These are phyloP conservation scores for Scutellaria barbata DNA, from an alignment of 257 asterid genomes.

Conservation along the genomic window DNA sequence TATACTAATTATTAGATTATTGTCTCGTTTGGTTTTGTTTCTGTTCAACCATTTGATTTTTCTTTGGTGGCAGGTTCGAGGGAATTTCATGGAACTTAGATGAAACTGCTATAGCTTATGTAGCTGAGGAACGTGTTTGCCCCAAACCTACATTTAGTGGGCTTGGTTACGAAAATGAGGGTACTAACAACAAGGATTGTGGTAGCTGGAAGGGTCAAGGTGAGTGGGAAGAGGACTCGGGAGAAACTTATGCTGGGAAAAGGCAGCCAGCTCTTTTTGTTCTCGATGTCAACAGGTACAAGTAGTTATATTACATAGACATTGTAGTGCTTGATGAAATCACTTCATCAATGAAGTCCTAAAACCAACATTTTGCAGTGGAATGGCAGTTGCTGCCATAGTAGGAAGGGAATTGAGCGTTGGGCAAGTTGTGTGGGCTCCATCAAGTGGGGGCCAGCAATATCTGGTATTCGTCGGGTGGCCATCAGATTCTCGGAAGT, in stretches of 20 bases:
- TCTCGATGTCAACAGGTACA: slow-evolving; percentile 58
- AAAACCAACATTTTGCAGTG: slow-evolving; percentile 60
- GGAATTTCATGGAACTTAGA: slow-evolving; percentile 90
- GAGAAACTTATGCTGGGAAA: slow-evolving; percentile 88
- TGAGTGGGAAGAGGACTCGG: slow-evolving; percentile 96
- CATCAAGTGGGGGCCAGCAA: slow-evolving; percentile 46
- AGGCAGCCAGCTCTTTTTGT: slow-evolving; percentile 86
- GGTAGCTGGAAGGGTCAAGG: slow-evolving; percentile 90
- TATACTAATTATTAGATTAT: not conserved
- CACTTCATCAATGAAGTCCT: slow-evolving; percentile 18
- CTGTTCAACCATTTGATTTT: not conserved
- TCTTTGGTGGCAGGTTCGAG: slow-evolving; percentile 73
- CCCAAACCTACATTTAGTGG: slow-evolving; percentile 63
- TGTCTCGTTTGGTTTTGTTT: not conserved
- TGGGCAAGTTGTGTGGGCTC: slow-evolving; percentile 96
- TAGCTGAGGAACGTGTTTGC: slow-evolving; percentile 78
- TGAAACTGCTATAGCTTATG: slow-evolving; percentile 75
- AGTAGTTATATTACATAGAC: not conserved
- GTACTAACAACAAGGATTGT: slow-evolving; percentile 55
- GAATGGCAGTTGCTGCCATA: slow-evolving; percentile 59
- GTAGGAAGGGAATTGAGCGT: slow-evolving; percentile 66
- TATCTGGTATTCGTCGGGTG: slow-evolving; percentile 87
- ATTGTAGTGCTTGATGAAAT: slow-evolving; percentile 2
- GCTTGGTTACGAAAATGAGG: slow-evolving; percentile 61
- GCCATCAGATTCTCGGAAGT: slow-evolving; percentile 78